Percentiles rank a stretch among this genome's conserved stretches.
Evolutionary conservation across 139 green algal genomes (phyloP).

Genomic region (Micromonas pusilla): DNA sequence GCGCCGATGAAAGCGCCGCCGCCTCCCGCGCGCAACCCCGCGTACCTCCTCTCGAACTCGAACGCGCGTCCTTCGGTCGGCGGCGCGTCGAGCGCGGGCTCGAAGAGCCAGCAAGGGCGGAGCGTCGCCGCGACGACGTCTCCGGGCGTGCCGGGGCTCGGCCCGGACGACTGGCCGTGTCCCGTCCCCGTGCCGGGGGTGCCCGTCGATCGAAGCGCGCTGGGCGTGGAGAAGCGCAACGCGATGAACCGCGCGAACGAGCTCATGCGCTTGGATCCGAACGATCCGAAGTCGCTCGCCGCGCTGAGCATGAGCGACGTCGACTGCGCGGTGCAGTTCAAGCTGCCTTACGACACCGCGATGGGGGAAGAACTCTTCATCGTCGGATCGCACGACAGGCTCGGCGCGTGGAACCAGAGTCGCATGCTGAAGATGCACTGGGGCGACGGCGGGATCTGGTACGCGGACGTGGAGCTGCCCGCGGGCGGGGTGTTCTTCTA

Average conservation of each 20-base stretch:
- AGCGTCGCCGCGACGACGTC: too few relatives aligned
- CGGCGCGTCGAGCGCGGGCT: too few relatives aligned
- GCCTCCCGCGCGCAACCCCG: too few relatives aligned
- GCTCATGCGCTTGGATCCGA: background rate
- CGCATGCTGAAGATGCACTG: constrained; percentile 13
- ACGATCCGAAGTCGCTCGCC: background rate
- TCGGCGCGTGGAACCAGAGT: constrained; percentile 18
- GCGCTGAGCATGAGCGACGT: background rate
- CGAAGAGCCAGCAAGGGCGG: too few relatives aligned
- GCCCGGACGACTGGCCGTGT: too few relatives aligned
- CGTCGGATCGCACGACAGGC: constrained; percentile 8
- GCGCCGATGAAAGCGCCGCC: too few relatives aligned
- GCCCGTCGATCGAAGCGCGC: too few relatives aligned
- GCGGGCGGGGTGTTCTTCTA: constrained; percentile 27
- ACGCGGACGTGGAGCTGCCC: constrained; percentile 18
- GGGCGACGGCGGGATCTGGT: constrained; percentile 23
- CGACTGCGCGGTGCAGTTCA: constrained; percentile 10
- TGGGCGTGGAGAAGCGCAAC: too few relatives aligned
- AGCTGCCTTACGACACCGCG: constrained; percentile 12
- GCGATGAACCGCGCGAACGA: background rate
- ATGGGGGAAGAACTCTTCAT: constrained; percentile 23
- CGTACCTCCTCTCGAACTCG: too few relatives aligned
- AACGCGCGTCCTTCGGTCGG: too few relatives aligned
- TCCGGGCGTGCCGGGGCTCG: too few relatives aligned
- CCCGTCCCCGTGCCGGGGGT: too few relatives aligned